These are phyloP conservation scores for Solanum sejunctum DNA, from an alignment of 257 asterid genomes.

Conservation along the genomic window DNA sequence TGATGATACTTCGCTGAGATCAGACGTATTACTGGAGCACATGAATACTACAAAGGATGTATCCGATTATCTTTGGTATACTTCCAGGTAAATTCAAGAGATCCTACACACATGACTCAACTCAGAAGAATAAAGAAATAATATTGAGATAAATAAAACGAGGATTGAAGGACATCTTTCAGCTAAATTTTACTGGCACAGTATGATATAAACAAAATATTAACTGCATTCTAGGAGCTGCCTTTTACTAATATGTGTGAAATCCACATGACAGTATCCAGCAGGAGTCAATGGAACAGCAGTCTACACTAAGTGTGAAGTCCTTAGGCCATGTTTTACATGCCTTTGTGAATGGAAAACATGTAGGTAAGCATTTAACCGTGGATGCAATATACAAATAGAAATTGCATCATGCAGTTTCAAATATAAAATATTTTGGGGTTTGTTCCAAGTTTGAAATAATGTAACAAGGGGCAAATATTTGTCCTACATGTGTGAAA, in stretches of 20 bases:
- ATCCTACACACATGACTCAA: background rate
- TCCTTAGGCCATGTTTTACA: constrained; percentile 66
- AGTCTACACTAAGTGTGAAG: constrained; percentile 27
- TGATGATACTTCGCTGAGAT: constrained; percentile 26
- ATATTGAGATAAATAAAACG: background rate
- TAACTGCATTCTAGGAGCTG: background rate
- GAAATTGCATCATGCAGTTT: background rate
- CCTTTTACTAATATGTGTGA: constrained; percentile 5
- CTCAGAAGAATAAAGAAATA: background rate
- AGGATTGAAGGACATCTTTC: background rate
- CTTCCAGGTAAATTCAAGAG: constrained; percentile 28
- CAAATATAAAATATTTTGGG: background rate
- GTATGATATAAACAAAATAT: background rate
- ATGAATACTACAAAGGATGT: constrained; percentile 63
- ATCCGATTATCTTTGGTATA: constrained; percentile 89
- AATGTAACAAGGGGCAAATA: background rate
- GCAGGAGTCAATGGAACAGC: constrained; percentile 12
- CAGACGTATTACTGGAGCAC: constrained; percentile 60
- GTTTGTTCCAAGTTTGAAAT: background rate
- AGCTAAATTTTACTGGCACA: background rate
- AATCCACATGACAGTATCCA: constrained; percentile 27
- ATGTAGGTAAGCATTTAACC: constrained; percentile 30
- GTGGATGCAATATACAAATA: background rate
- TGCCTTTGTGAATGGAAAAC: constrained; percentile 51
- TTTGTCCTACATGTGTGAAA: background rate